Base-by-base conservation (phyloP, 2,329 filamentous ascomycete species). In the Fusarium sp. region DNA sequence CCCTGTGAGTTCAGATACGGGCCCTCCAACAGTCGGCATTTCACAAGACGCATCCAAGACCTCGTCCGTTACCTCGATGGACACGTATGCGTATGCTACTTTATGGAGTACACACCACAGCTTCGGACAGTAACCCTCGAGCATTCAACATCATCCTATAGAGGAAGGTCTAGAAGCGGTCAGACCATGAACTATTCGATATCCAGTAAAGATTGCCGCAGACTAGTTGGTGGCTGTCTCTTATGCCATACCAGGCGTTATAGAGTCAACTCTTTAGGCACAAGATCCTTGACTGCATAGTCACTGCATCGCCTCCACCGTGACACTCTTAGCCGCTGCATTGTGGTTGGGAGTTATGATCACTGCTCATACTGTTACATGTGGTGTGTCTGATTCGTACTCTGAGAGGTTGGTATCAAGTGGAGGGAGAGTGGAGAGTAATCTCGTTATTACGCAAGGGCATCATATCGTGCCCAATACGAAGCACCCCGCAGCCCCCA, bases 31-130 rank as follows among this genome's bases (percentile, higher is more conserved):
- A 10, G 34, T 7, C 17, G 8, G 48, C 11, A 13, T 3, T 15
- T 40, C 15, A 14, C 17, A 8, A 18, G 7, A 18, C 11, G 4
- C 22, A 8, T 31, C 36, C 22, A 10, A 51, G 22, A 9, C 20
- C n/a, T 6, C 14, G 26, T 20, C 50, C 2, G 9, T 22, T 22
- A 14, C 11, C 17, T 34, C 15, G 18, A 24, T 42, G 50, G 50
- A n/a, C 38, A 33, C 24, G 26, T 20, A 20, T 20, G 20, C 2
- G 15, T 51, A 43, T 10, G 9, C 18, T 42, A 31, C 38, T 11
- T 42, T 14, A 52, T 52, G 50, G 38, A 42, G 38, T 42, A 52
- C 14, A 42, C 49, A 52, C 50, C 50, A 53, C 38, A 24, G 34
- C 38, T 22, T 3, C 1, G 20, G 13, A n/a, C 2, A 6, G 50